A percentile compares a stretch with the other conserved stretches of the same genome.
phyloP scores from a whole-genome alignment of 2,329 filamentous ascomycete genomes.

The Rutstroemia sp. region DNA sequence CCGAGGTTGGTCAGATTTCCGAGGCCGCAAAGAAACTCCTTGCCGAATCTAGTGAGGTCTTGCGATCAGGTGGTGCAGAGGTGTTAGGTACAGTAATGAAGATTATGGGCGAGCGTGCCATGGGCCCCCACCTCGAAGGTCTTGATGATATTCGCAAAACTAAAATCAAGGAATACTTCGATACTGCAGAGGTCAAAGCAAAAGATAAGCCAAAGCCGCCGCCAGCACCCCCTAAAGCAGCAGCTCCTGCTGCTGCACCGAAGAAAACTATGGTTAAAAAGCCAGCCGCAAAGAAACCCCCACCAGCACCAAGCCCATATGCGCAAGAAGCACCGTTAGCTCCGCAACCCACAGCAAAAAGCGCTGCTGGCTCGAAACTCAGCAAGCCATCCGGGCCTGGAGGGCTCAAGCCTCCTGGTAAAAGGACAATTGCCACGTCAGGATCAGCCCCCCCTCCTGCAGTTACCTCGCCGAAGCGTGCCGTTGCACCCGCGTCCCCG shows the following conservation, averaged over 20 bases:
- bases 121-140: slow-evolving; percentile 86
- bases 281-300: slow-evolving; percentile 40
- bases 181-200: slow-evolving; percentile 74
- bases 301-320: slow-evolving; percentile 37
- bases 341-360: slow-evolving; percentile 50
- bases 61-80: slow-evolving; percentile 85
- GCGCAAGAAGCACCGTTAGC: slow-evolving; percentile 47
- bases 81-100: slow-evolving; percentile 95
- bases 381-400: slow-evolving; percentile 44
- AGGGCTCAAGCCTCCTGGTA: slow-evolving; percentile 49
- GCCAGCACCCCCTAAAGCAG: slow-evolving; percentile 56
- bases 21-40: slow-evolving; percentile 84
- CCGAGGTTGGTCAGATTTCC: slow-evolving; percentile 78
- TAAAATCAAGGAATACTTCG: slow-evolving; percentile 90
- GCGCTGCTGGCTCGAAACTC: slow-evolving; percentile 42
- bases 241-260: slow-evolving; percentile 34
- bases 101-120: slow-evolving; percentile 92
- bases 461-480: slow-evolving; percentile 41
- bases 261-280: slow-evolving; percentile 38
- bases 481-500: slow-evolving; percentile 42
- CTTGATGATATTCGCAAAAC: slow-evolving; percentile 92
- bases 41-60: slow-evolving; percentile 77
- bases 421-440: slow-evolving; percentile 43
- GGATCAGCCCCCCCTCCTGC: slow-evolving; percentile 31
- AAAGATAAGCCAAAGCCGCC: slow-evolving; percentile 86